A percentile compares a stretch with the other conserved stretches of the same genome.
These are phyloP conservation scores for Eimeria tenella DNA, from an alignment of 169 alveolate genomes.

Conservation along the genomic window DNA sequence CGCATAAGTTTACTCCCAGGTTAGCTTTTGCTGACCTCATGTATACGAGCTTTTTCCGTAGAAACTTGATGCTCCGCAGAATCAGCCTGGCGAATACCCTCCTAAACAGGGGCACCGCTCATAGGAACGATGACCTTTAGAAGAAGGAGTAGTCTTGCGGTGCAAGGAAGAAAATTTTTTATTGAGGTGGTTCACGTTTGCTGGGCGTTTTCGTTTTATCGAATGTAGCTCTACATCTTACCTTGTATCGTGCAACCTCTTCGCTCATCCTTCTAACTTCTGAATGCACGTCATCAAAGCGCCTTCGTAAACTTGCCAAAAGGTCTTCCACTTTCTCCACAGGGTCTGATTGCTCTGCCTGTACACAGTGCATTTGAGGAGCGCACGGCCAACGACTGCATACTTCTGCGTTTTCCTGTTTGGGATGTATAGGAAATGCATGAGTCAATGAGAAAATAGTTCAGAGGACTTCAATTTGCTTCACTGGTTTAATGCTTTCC, in stretches of 20 bases:
- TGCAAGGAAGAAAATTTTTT: not conserved
- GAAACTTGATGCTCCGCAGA: conserved; percentile 75
- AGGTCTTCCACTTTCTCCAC: conserved; percentile 70
- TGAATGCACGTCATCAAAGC: conserved; percentile 78
- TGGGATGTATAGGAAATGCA: not conserved
- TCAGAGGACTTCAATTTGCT: too few relatives aligned
- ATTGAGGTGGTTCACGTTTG: too few relatives aligned
- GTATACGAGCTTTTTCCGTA: conserved; percentile 72
- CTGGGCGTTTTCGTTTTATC: too few relatives aligned
- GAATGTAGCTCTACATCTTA: not conserved
- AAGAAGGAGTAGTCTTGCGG: not conserved
- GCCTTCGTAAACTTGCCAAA: conserved; percentile 73
- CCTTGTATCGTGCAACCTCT: conserved; percentile 71
- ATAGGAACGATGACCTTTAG: not conserved
- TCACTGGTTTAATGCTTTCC: not conserved
- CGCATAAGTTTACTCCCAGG: too few relatives aligned
- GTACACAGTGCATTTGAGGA: not conserved
- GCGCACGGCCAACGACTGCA: not conserved
- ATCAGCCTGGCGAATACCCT: conserved; percentile 80
- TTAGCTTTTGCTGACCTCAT: conserved; percentile 32
- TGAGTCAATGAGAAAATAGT: not conserved
- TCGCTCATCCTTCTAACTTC: conserved; percentile 69
- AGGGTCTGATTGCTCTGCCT: conserved; percentile 71
- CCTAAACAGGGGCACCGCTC: conserved; percentile 47
- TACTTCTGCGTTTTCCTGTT: not conserved